Percentiles rank a stretch among this genome's conserved stretches.
Evolutionary conservation across 306 rosid species (phyloP).

Genomic region (Cucurbita moschata): DNA sequence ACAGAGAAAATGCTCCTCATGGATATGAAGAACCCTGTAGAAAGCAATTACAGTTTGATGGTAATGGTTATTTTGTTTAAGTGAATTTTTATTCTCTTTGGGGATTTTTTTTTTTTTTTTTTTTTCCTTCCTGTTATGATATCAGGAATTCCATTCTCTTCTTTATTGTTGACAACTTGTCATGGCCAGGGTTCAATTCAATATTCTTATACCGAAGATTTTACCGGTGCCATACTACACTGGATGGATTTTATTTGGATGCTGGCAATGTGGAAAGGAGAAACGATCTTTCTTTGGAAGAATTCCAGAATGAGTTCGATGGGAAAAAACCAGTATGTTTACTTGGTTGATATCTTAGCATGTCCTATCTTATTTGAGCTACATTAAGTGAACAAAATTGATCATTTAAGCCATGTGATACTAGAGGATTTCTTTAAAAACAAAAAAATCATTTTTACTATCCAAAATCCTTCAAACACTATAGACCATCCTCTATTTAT

Average conservation of each 20-base stretch:
- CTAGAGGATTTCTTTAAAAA: not conserved
- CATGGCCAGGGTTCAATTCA: conserved; percentile 72
- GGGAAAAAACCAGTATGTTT: conserved; percentile 70
- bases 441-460: not conserved
- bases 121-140: not conserved
- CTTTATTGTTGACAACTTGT: not conserved
- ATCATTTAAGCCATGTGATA: not conserved
- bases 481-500: not conserved
- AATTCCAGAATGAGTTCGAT: conserved; percentile 45
- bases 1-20: conserved; percentile 44
- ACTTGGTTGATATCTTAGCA: not conserved
- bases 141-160: not conserved
- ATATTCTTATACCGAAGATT: conserved; percentile 69
- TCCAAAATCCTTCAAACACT: not conserved
- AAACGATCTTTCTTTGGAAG: conserved; percentile 33
- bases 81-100: not conserved
- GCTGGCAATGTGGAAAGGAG: conserved; percentile 67
- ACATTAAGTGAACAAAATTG: not conserved
- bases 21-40: conserved; percentile 19
- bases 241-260: conserved; percentile 54
- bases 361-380: not conserved
- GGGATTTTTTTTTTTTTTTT: not conserved
- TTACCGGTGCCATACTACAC: conserved; percentile 62
- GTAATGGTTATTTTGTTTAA: conserved; percentile 20
- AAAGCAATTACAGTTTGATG: conserved; percentile 48